Evolutionary conservation across 2,329 filamentous ascomycete genomes (phyloP), one percentile per base, ranked within the genome.

Genomic region (Aspergillus candidus): DNA sequence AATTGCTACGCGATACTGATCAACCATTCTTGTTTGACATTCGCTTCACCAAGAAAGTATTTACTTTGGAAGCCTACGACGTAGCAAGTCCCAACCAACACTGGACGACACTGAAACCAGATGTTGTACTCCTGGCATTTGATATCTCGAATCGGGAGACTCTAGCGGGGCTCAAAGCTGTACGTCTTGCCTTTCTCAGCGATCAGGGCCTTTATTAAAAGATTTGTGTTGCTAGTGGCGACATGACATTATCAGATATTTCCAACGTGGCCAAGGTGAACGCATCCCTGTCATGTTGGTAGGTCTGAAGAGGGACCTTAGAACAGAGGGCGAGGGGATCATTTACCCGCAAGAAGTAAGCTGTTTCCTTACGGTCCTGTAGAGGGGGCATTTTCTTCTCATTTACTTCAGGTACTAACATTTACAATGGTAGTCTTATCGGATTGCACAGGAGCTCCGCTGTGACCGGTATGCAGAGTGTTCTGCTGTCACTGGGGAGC

Each of bases 381-480:
- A 44, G 54, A 11, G 22, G 1, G 1, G 3, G 27, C 7, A 13
- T 14, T 17, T 32, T 14, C n/a, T 38, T 22, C 15, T 6, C 10
- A 14, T n/a, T 11, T 40, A 22, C 11, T 14, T 10, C 6, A 27
- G 8, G 22, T 27, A 27, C 40, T 51, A 35, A 48, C 17, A 10
- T 41, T 55, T 22, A 49, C 53, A 13, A 53, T 55, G 50, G 58
- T 53, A 71, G 72, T 77, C 50, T 64, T 79, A 74, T 67, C 74
- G 56, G 61, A 78, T 78, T 6, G 78, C 79, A 12, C 77, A 80
- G 52, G 74, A 78, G 52, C 74, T 82, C 64, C 68, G 77, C 17
- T 79, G 75, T 58, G 79, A 83, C 66, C 67, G 72, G 31, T 83
- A 83, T 61, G 79, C 77, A 3, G 79, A 83, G 56, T 83, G 79